A percentile compares a stretch with the other conserved stretches of the same genome.
These are phyloP conservation scores for Saxophila tyrrhenica DNA, from an alignment of 495 filamentous ascomycete genomes.

Conservation along the genomic window DNA sequence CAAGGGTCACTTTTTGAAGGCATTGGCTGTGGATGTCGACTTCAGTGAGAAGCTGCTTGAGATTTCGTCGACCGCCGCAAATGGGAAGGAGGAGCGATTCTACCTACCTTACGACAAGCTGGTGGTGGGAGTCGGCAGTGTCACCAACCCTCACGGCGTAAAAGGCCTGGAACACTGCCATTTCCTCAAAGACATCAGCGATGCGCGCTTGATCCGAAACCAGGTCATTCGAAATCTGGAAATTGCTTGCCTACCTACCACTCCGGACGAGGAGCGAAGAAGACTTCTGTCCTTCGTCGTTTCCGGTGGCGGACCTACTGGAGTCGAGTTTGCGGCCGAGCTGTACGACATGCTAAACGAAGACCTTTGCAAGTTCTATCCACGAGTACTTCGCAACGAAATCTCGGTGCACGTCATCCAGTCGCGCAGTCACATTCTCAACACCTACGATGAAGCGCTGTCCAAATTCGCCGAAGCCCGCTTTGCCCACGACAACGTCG, in stretches of 20 bases:
- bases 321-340: conserved; percentile 95
- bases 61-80: conserved; percentile 57
- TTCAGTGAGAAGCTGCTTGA: conserved; percentile 87
- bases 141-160: conserved; percentile 90
- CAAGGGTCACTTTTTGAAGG: conserved; percentile 82
- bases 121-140: conserved; percentile 86
- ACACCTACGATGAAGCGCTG: conserved; percentile 94
- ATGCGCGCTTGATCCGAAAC: conserved; percentile 82
- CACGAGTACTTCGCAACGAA: conserved; percentile 82
- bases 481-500: conserved; percentile 81
- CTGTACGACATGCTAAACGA: conserved; percentile 94
- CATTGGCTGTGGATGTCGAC: conserved; percentile 73
- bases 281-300: conserved; percentile 89
- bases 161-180: conserved; percentile 89
- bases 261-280: conserved; percentile 74
- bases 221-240: conserved; percentile 87
- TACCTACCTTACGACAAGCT: conserved; percentile 98
- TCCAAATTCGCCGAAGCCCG: conserved; percentile 85
- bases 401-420: conserved; percentile 97
- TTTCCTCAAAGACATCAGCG: conserved; percentile 86
- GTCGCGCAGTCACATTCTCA: conserved; percentile 84
- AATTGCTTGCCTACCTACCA: conserved; percentile 84
- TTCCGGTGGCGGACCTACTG: conserved; percentile 89
- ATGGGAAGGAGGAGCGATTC: conserved; percentile 63
- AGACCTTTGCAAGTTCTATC: conserved; percentile 73